Evolutionary conservation across 495 filamentous ascomycete species (phyloP), one percentile per base, ranked within the genome.

Genomic region (Penicillium crystallinum): DNA sequence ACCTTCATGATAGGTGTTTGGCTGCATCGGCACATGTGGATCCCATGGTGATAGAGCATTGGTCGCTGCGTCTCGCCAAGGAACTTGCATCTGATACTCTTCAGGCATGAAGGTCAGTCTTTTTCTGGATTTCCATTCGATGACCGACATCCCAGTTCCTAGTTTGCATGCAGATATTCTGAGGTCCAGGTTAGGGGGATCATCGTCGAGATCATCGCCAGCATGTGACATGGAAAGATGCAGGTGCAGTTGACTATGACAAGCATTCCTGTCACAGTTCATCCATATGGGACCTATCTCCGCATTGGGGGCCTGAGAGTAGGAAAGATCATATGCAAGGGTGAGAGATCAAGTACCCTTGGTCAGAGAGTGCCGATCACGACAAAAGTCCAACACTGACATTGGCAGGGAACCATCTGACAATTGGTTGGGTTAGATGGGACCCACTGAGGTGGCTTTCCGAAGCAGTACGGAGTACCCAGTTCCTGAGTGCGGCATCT

Each of bases 321-420:
- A 21, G 49, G 37, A 46, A 25, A 30, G 56, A 59, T 52, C 50
- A 48, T 48, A 59, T 57, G 59, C 56, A 62, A 62, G 56, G 59
- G 53, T 42, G 55, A 48, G 31, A 23, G 15, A 45, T 17, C 21
- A 33, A 25, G 23, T 7, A 27, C 17, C 9, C 11, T 23, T 7
- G 21, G 23, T 34, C 30, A 36, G 14, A 36, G n/a, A 7, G 31
- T 18, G 44, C 14, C 42, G 42, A 29, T 46, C 43, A 41, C 19
- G 19, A 19, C 19, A 27, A 47, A 47, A 31, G 35, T 12, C 42
- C 29, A 15, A 27, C 9, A 25, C 23, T 33, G 19, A 10, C 18
- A 36, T 18, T 17, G 29, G 25, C 40, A 29, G 40, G n/a, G 23
- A 43, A 25, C 18, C 9, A n/a, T 12, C 17, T 29, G 25, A n/a